Conservation (phyloP, 78 protist species). For the Monocercomonoides exilis region DNA sequence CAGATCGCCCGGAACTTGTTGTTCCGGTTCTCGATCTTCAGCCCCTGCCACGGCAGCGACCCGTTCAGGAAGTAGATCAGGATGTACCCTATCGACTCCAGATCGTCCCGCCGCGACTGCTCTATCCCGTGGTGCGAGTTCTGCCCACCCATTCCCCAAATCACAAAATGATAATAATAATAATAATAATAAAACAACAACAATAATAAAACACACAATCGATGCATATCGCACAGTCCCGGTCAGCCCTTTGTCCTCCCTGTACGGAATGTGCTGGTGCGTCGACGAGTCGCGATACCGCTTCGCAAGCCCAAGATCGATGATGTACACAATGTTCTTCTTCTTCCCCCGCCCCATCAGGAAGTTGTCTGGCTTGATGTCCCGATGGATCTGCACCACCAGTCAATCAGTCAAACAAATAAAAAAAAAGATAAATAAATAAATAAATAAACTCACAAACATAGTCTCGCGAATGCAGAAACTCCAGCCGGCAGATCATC, state of each 20-base stretch:
- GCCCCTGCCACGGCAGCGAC: too few species aligned
- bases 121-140: conserved; percentile 56
- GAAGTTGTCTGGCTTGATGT: conserved; percentile 80
- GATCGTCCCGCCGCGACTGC: conserved; percentile 87
- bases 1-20: too few species aligned
- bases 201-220: conserved; percentile 21
- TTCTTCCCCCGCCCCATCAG: conserved; percentile 79
- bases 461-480: conserved; percentile 68
- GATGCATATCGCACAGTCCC: conserved; percentile 91
- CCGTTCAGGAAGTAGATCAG: too few species aligned
- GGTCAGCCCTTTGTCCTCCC: conserved; percentile 86
- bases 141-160: too few species aligned
- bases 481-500: conserved; percentile 52
- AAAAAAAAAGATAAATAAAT: not conserved
- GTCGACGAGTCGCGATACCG: conserved; percentile 80
- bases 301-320: conserved; percentile 96
- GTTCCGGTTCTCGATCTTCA: too few species aligned
- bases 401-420: too few species aligned
- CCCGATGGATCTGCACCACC: not conserved
- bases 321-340: conserved; percentile 44
- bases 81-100: conserved; percentile 75
- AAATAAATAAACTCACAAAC: conserved; percentile 43
- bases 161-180: not conserved
- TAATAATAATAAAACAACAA: not conserved
- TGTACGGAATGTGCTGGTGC: conserved; percentile 85